Conservation (phyloP, 1,139 yeast species). For the Sugiyamaella pinicola region DNA sequence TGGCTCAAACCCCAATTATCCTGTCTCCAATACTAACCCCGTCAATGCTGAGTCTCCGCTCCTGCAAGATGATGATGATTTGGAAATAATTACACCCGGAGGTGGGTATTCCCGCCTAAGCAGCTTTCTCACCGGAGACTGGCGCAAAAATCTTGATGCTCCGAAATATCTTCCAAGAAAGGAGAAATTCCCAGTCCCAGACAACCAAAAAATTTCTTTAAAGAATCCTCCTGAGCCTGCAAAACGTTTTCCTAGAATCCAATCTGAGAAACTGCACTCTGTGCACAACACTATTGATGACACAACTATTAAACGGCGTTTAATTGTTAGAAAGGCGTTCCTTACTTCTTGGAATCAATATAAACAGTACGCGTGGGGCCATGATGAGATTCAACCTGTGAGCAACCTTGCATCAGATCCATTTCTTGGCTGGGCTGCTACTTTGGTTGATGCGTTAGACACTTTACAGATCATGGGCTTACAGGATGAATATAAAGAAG, state of each 20-base stretch:
- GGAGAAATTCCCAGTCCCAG: slow-evolving; percentile 32
- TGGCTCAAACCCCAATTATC: slow-evolving; percentile 4
- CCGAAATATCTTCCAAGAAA: slow-evolving; percentile 29
- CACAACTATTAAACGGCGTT: slow-evolving; percentile 41
- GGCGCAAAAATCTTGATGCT: slow-evolving; percentile 4
- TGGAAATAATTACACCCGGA: slow-evolving; percentile 23
- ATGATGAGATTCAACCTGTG: slow-evolving; percentile 57
- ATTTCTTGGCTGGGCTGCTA: slow-evolving; percentile 53
- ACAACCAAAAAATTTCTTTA: slow-evolving; percentile 10
- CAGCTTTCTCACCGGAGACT: not conserved
- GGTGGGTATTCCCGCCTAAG: slow-evolving; percentile 22
- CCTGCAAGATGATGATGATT: not conserved
- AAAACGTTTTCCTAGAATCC: slow-evolving; percentile 25
- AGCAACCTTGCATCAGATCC: slow-evolving; percentile 43
- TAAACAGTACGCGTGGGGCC: slow-evolving; percentile 65
- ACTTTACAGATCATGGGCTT: slow-evolving; percentile 66
- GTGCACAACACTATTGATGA: slow-evolving; percentile 18
- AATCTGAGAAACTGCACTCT: slow-evolving; percentile 25
- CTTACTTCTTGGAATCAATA: slow-evolving; percentile 61
- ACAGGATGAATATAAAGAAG: slow-evolving; percentile 54
- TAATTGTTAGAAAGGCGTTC: slow-evolving; percentile 55
- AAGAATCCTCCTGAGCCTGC: slow-evolving; percentile 20
- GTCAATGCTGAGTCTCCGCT: not conserved
- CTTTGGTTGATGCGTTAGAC: slow-evolving; percentile 69
- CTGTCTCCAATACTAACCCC: not conserved